Conservation (phyloP, 345 rosid genomes). For the Clarkia xantiana region DNA sequence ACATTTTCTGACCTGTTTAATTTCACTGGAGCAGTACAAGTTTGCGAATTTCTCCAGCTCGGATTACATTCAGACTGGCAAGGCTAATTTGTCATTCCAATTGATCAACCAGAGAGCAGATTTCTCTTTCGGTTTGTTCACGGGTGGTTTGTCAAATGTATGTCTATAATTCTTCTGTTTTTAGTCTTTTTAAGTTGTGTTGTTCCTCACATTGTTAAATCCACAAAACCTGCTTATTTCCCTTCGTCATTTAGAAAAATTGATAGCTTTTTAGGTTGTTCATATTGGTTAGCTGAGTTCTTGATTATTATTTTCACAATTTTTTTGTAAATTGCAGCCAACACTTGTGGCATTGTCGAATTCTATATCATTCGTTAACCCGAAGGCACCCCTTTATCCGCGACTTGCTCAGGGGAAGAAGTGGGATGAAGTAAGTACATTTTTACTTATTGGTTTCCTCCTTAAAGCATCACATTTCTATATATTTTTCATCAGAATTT, state of each 20-base stretch:
- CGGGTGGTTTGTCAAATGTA: slow-evolving; percentile 54
- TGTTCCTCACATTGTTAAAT: neutral
- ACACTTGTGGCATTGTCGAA: slow-evolving; percentile 59
- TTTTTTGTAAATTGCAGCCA: slow-evolving; percentile 37
- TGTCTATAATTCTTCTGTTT: slow-evolving; percentile 5
- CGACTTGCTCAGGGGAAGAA: slow-evolving; percentile 88
- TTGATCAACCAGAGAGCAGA: slow-evolving; percentile 89
- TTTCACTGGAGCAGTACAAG: slow-evolving; percentile 46
- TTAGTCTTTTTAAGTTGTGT: too few relatives aligned
- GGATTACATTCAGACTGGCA: slow-evolving; percentile 43
- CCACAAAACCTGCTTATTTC: too few relatives aligned
- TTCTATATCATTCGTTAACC: slow-evolving; percentile 41
- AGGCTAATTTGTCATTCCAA: slow-evolving; percentile 39
- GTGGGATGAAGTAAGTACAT: slow-evolving; percentile 71
- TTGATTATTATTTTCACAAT: slow-evolving; percentile 1
- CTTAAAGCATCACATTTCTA: neutral
- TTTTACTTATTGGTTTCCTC: neutral
- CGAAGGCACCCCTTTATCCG: slow-evolving; percentile 80
- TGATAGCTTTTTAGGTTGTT: neutral
- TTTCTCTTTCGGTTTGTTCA: slow-evolving; percentile 68
- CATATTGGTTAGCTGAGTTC: neutral
- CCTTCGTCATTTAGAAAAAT: too few relatives aligned
- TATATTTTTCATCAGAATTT: neutral
- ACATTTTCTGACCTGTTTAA: slow-evolving; percentile 3
- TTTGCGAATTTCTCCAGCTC: slow-evolving; percentile 30